Evolutionary conservation across 1,284 basidiomycete genomes (phyloP).

Genomic region (Tylopilus orsonianus): DNA sequence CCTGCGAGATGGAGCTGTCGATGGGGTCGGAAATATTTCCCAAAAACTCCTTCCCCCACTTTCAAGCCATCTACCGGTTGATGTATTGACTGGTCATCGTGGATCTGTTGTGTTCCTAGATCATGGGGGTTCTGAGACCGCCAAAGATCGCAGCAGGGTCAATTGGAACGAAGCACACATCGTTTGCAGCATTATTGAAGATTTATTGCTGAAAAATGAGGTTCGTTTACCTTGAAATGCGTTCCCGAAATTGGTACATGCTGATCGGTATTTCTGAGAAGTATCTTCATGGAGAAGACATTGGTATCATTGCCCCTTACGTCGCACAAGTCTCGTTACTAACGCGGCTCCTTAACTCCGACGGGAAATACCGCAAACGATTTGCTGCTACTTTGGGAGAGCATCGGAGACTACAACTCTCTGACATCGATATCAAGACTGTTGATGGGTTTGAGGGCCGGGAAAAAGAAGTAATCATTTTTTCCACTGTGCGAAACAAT

Average conservation of each 20-base stretch:
- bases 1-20: conserved; percentile 73
- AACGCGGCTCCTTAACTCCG: conserved; percentile 57
- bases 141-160: conserved; percentile 65
- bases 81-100: conserved; percentile 35
- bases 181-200: conserved; percentile 77
- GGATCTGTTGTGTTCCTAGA: conserved; percentile 77
- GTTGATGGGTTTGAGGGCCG: conserved; percentile 94
- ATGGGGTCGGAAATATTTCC: conserved; percentile 51
- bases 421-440: conserved; percentile 78
- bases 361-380: conserved; percentile 48
- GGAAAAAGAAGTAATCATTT: conserved; percentile 90
- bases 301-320: conserved; percentile 89
- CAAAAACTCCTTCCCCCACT: conserved; percentile 57
- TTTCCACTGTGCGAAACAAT: conserved; percentile 88
- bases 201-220: conserved; percentile 71
- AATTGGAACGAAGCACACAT: conserved; percentile 77
- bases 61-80: conserved; percentile 49
- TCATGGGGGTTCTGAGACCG: conserved; percentile 67
- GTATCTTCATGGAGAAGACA: conserved; percentile 68
- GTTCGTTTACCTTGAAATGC: conserved; percentile 40
- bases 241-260: conserved; percentile 4
- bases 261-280: conserved; percentile 33
- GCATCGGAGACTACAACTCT: conserved; percentile 62
- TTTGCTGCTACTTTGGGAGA: conserved; percentile 62
- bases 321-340: conserved; percentile 76